Evolutionary conservation across 2,329 filamentous ascomycete species (phyloP).

Genomic region (Phialophora macrospora): DNA sequence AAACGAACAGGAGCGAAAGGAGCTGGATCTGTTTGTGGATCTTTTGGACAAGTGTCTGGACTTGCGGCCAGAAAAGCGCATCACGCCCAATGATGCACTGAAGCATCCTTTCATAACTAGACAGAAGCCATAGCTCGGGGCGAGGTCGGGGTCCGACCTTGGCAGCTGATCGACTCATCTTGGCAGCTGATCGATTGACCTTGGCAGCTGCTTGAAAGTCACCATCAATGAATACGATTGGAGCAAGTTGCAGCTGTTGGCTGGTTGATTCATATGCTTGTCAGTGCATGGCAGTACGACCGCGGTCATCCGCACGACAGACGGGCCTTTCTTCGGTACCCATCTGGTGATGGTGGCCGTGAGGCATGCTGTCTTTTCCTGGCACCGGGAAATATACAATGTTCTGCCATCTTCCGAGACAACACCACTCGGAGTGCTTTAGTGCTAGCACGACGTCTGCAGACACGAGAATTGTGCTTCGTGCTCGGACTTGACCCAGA

Average conservation of each 20-base stretch:
- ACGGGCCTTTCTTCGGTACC: neutral
- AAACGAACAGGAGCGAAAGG: constrained; percentile 73
- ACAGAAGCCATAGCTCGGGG: constrained; percentile 27
- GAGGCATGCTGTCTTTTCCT: no score
- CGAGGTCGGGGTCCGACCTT: neutral
- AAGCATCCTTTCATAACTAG: constrained; percentile 82
- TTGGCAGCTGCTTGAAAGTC: neutral
- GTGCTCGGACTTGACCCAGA: neutral
- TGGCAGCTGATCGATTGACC: constrained; percentile 2
- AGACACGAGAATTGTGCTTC: neutral
- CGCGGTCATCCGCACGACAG: neutral
- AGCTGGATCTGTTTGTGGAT: constrained; percentile 83
- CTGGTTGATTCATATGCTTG: neutral
- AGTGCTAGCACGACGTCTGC: neutral
- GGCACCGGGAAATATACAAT: neutral
- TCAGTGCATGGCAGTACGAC: neutral
- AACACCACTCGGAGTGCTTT: neutral
- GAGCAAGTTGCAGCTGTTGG: neutral
- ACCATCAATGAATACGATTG: neutral
- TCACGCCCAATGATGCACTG: constrained; percentile 83
- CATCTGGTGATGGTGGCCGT: neutral
- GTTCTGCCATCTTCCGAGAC: neutral
- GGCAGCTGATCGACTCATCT: neutral
- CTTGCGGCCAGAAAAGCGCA: constrained; percentile 89
- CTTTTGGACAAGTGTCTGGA: constrained; percentile 85